A percentile compares a stretch with the other conserved stretches of the same genome.
phyloP scores from a whole-genome alignment of 176 grass and related monocot species.

The Dactylis glomerata region DNA sequence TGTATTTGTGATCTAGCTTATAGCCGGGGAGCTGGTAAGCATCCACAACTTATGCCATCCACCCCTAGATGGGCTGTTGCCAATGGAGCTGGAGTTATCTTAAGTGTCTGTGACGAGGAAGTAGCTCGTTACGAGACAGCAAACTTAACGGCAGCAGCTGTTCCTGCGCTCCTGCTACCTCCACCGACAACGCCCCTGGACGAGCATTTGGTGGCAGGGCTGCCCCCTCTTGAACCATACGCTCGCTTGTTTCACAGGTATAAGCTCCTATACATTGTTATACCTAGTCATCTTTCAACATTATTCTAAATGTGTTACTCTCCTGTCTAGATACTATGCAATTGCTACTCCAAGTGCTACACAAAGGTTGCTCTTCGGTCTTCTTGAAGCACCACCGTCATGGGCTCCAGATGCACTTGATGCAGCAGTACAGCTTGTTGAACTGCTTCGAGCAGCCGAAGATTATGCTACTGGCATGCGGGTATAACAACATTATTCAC shows the following conservation, averaged over 20 bases:
- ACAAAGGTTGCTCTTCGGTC: conserved; percentile 88
- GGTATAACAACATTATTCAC: conserved; percentile 45
- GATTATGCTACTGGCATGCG: conserved; percentile 89
- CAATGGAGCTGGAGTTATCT: conserved; percentile 98
- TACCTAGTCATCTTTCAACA: conserved; percentile 12
- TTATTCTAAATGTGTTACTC: conserved; percentile 10
- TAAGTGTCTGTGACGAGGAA: conserved; percentile 98
- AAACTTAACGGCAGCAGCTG: conserved; percentile 94
- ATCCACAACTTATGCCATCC: conserved; percentile 97
- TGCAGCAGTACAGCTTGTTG: conserved; percentile 98
- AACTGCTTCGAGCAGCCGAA: conserved; percentile 98
- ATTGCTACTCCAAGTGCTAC: conserved; percentile 99
- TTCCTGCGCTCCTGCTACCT: conserved; percentile 94
- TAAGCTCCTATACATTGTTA: conserved; percentile 3
- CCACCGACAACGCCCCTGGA: conserved; percentile 93
- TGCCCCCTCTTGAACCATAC: conserved; percentile 94
- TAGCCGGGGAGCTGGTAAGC: conserved; percentile 94
- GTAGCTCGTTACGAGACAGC: conserved; percentile 90
- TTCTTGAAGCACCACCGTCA: conserved; percentile 97
- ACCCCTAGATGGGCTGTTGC: conserved; percentile 99
- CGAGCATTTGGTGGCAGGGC: conserved; percentile 88
- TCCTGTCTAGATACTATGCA: conserved; percentile 77
- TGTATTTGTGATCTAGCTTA: conserved; percentile 49
- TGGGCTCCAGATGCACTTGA: conserved; percentile 99
- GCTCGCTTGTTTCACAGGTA: conserved; percentile 97